Conservation (phyloP, 1,284 basidiomycete species). For the Coniferiporia sulphurascens region DNA sequence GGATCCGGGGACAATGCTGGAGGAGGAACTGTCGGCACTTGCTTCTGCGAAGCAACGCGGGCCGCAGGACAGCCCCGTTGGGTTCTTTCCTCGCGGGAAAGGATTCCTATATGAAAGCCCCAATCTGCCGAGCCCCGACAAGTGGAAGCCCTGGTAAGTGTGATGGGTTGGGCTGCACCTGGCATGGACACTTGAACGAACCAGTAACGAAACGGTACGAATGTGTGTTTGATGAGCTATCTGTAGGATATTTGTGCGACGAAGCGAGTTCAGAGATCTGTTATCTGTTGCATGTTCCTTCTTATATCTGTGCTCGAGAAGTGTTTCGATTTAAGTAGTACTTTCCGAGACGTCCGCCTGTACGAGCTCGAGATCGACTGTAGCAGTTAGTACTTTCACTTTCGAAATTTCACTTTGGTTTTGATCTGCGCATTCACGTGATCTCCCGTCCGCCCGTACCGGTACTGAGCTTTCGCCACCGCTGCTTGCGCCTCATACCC, state of each 20-base stretch:
- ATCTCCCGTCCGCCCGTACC: background rate
- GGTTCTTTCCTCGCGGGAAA: conserved; percentile 13
- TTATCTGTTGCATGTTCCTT: background rate
- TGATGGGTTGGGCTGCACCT: too few species aligned
- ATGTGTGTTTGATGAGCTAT: background rate
- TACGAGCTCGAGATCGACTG: background rate
- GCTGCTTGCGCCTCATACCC: background rate
- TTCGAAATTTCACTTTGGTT: background rate
- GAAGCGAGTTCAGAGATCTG: background rate
- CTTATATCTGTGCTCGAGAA: background rate
- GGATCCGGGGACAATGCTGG: conserved; percentile 13
- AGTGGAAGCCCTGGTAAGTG: conserved; percentile 14
- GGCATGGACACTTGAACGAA: background rate
- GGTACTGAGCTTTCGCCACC: background rate
- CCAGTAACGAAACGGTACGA: background rate
- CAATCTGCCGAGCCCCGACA: conserved; percentile 15
- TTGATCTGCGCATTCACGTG: conserved; percentile 1
- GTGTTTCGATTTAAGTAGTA: too few species aligned
- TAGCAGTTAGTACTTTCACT: background rate
- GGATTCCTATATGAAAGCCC: conserved; percentile 18
- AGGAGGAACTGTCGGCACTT: conserved; percentile 17
- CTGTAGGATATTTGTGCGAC: conserved; percentile 1
- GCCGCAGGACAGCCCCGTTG: conserved; percentile 13
- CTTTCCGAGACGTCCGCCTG: background rate
- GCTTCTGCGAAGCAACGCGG: conserved; percentile 8